Base-by-base conservation (phyloP, 257 asterid genomes). In the Thymus quinquecostatus region DNA sequence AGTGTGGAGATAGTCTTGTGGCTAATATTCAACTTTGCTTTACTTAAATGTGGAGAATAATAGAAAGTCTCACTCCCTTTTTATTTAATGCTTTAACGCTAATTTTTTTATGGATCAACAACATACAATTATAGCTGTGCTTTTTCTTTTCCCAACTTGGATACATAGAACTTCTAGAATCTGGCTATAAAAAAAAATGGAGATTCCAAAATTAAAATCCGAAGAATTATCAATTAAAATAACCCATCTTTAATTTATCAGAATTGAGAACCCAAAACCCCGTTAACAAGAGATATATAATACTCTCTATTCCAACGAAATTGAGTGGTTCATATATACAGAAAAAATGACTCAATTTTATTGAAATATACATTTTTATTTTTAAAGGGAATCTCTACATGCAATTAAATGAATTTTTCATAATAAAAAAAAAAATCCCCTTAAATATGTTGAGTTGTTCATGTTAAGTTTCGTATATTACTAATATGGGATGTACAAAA, bases 1-100 rank as follows among this genome's bases (percentile, higher is more conserved):
- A 21, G 21, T 0, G 21, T 21, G 21, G 21, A 21, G 21, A 21
- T 21, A 21, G 21, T 21, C 21, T 21, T 58, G 73, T 77, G 79
- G 79, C 71, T 71, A 67, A 75, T 70, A 45, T 69, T 62, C 83
- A 77, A 77, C 62, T 79, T 44, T 84, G 83, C 73, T 77, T 77
- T 79, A 68, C 73, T 71, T 72, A 72, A 62, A 70, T 75, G 58
- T 66, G 74, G 56, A 54, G 60, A 76, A 74, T 49, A 49, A 76
- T 64, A 54, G 54, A 67, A 80, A 78, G 84, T 67, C 74, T 33
- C 45, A 28, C 64, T 6, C 29, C 60, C 50, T 14, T 74, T 69
- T 28, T 53, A 30, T 48, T 56, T 14, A n/a, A 10, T 70, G 30
- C 0, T 8, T 7, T 2, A 21, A 21, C 21, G 21, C 21, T 21